Evolutionary conservation across 345 rosid species (phyloP), one percentile per base, ranked within the genome.

Genomic region (Salix viminalis): DNA sequence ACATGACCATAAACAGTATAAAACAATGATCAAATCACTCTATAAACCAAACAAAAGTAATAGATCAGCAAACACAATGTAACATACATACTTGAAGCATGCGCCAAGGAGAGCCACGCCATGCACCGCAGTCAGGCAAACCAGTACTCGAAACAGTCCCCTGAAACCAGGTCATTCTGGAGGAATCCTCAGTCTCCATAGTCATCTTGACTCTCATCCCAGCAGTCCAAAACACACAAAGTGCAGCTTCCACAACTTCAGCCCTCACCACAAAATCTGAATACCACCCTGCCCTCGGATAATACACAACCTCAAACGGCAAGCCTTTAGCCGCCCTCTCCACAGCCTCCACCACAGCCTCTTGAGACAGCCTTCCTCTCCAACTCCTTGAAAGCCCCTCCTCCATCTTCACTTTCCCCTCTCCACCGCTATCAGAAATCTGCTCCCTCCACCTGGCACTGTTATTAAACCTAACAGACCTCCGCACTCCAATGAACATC

Each of bases 71-170:
- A 23, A n/a, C 10, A 34, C 7, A 66, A 26, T 23, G 58, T 23
- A 54, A 39, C 32, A 70, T 12, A 30, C 66, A 74, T 82, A 93
- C 99, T 94, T 88, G 89, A 84, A 96, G 93, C 87, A 85, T 90
- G 19, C 92, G 92, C 99, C 99, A 95, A 8, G 92, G 92, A 79
- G 99, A 94, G 68, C 91, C 87, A 32, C 79, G 85, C 97, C 95
- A 92, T 6, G 80, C 84, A 54, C 93, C 89, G 32, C 79, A 71
- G 65, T 85, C 89, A 0, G 87, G 84, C 41, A 76, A 67, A 11
- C 71, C 76, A 60, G 88, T 83, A 37, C 88, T 84, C 19, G 83
- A 69, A 7, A 96, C 78, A 1, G 87, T 86, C 30, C 98, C 99
- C 73, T 91, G 98, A 81, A 87, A 87, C 92, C 93, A 93, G 0